Percentiles rank a stretch among this genome's conserved stretches.
These are phyloP conservation scores for Geranium rotundifolium DNA, from an alignment of 345 rosid species.

Conservation along the genomic window DNA sequence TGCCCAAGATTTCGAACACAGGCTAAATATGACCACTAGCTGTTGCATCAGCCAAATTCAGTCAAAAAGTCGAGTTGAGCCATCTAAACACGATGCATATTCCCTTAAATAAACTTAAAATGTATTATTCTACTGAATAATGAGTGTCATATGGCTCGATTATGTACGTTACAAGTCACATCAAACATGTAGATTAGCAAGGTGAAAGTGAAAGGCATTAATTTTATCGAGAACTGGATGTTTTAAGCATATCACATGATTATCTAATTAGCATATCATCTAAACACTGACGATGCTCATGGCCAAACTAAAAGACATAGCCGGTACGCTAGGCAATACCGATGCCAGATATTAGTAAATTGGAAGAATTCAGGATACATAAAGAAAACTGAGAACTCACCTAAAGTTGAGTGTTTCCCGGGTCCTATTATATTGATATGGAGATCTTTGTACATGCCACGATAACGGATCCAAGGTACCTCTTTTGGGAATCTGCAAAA, in stretches of 20 bases:
- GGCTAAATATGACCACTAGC: neutral
- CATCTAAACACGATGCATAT: neutral
- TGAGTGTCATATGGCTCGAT: neutral
- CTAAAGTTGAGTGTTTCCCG: conserved; percentile 60
- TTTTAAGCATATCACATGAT: too few relatives aligned
- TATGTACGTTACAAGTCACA: too few relatives aligned
- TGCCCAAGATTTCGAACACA: neutral
- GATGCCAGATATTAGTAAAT: neutral
- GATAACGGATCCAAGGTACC: conserved; percentile 70
- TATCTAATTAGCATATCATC: too few relatives aligned
- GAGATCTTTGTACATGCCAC: conserved; percentile 58
- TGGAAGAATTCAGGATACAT: neutral
- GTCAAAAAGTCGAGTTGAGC: too few relatives aligned
- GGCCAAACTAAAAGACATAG: neutral
- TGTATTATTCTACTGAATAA: neutral
- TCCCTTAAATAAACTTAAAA: neutral
- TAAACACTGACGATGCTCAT: neutral
- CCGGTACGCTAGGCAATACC: neutral
- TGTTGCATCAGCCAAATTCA: too few relatives aligned
- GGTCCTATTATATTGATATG: conserved; percentile 55
- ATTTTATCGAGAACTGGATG: too few relatives aligned
- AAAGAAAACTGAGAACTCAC: conserved; percentile 19
- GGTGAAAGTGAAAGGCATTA: too few relatives aligned
- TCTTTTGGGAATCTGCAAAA: conserved; percentile 64
- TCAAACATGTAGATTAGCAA: too few relatives aligned